Conservation (phyloP, 148 eudicot genomes). For the Amaranthus cruentus region DNA sequence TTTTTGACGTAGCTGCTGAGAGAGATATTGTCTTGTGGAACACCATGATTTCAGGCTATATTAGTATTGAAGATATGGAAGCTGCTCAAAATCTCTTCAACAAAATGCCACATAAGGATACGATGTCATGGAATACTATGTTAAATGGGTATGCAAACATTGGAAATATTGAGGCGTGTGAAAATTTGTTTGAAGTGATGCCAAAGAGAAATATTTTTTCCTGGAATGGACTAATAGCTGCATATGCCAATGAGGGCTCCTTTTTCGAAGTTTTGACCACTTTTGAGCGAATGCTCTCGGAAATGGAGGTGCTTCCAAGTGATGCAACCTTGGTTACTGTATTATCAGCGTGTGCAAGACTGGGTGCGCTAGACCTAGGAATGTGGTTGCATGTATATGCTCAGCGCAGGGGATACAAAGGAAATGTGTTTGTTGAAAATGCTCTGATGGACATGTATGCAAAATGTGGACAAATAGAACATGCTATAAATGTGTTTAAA, state of each 20-base stretch:
- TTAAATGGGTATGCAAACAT: slow-evolving; percentile 56
- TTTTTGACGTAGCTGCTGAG: slow-evolving; percentile 65
- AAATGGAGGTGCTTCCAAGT: slow-evolving; percentile 50
- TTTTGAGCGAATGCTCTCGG: slow-evolving; percentile 59
- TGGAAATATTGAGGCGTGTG: slow-evolving; percentile 48
- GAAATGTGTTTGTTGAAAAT: slow-evolving; percentile 50
- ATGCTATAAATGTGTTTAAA: slow-evolving; percentile 44
- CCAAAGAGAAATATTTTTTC: slow-evolving; percentile 61
- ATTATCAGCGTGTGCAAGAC: slow-evolving; percentile 57
- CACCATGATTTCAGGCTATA: slow-evolving; percentile 57
- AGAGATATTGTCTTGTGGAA: slow-evolving; percentile 78
- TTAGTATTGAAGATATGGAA: slow-evolving; percentile 43
- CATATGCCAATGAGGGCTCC: slow-evolving; percentile 40
- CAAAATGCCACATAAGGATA: slow-evolving; percentile 54
- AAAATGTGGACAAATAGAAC: slow-evolving; percentile 61
- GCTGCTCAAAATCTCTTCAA: slow-evolving; percentile 52
- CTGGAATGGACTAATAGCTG: slow-evolving; percentile 77
- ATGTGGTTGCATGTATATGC: slow-evolving; percentile 60
- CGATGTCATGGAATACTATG: slow-evolving; percentile 77
- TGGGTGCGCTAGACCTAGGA: slow-evolving; percentile 69
- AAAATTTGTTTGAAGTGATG: slow-evolving; percentile 52
- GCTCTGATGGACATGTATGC: slow-evolving; percentile 73
- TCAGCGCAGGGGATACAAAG: slow-evolving; percentile 47
- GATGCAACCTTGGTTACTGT: slow-evolving; percentile 67
- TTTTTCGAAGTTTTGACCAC: slow-evolving; percentile 41